Base-by-base conservation (phyloP, 148 eudicot species). In the Rhododendron williamsianum region DNA sequence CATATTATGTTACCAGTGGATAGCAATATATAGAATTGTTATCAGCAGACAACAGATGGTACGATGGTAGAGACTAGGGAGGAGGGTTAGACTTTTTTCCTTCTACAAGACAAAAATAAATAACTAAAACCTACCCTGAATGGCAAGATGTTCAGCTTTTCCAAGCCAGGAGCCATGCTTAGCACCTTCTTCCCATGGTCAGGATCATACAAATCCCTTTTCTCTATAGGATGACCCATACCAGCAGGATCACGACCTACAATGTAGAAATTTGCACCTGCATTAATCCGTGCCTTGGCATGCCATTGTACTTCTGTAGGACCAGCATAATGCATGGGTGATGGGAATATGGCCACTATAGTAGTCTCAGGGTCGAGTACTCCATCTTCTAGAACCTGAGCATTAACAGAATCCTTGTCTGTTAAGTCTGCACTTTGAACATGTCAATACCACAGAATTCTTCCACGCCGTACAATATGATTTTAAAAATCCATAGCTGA, bases 221-320 rank as follows among this genome's bases (percentile, higher is more conserved):
- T 91, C 94, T 94, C 98, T 13, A 84, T 82, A 7, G 98, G 98
- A 85, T 96, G 98, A 90, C 95, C 87, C 98, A 96, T 94, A 52
- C 98, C 98, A 65, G 98, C 98, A 36, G 98, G 98, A 79, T 96
- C 98, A 71, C 96, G 94, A 56, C 98, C 98, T 15, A 96, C 98
- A 63, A 96, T 96, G 83, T 96, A 96, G 87, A 96, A 96, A 86
- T 96, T 94, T 63, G 98, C 98, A 41, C 98, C 98, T 4, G 98
- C 98, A 88, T 96, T 96, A 19, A 96, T 96, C 63, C 98, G 94
- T 73, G 98, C 98, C 91, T 96, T 96, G 81, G 98, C 98, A 80
- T 96, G 98, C 98, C 98, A 96, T 86, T 96, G 98, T 43, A 96
- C 98, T 91, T 96, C 98, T 52, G 98, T 96, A 36, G 98, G 98